phyloP scores from a whole-genome alignment of 495 filamentous ascomycete genomes.

The Penicillium malachiteum region DNA sequence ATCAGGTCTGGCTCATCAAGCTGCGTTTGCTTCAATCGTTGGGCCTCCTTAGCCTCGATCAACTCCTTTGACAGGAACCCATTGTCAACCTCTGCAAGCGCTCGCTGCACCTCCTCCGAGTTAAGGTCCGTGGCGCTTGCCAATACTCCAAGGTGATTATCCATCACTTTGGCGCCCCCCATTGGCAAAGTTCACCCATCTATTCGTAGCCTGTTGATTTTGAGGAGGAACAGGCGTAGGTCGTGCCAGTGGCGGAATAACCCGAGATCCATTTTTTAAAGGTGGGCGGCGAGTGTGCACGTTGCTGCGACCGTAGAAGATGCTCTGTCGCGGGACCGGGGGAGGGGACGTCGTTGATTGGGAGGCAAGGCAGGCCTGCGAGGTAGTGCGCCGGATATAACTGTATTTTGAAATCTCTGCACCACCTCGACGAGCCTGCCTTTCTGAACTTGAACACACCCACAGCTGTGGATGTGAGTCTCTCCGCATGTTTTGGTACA shows the following conservation, averaged over 20 bases:
- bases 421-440: neutral
- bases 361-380: too few species aligned
- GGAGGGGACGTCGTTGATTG: too few species aligned
- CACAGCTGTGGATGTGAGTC: conserved; percentile 13
- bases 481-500: conserved; percentile 9
- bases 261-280: too few species aligned
- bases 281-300: too few species aligned
- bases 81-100: neutral
- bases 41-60: neutral
- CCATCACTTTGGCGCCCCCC: conserved; percentile 5
- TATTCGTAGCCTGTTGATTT: neutral
- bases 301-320: too few species aligned
- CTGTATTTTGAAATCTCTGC: too few species aligned
- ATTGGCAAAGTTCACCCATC: conserved; percentile 7
- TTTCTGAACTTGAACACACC: neutral
- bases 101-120: neutral
- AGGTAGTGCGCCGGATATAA: too few species aligned
- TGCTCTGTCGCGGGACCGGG: too few species aligned
- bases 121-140: neutral
- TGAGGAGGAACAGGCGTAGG: too few species aligned
- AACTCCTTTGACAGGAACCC: neutral
- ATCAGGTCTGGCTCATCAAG: too few species aligned
- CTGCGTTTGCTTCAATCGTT: neutral
- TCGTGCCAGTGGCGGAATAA: too few species aligned
- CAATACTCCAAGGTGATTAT: neutral